Evolutionary conservation across 805 yeast species (phyloP), one percentile per base, ranked within the genome.

Genomic region (Suhomyces emberorum): DNA sequence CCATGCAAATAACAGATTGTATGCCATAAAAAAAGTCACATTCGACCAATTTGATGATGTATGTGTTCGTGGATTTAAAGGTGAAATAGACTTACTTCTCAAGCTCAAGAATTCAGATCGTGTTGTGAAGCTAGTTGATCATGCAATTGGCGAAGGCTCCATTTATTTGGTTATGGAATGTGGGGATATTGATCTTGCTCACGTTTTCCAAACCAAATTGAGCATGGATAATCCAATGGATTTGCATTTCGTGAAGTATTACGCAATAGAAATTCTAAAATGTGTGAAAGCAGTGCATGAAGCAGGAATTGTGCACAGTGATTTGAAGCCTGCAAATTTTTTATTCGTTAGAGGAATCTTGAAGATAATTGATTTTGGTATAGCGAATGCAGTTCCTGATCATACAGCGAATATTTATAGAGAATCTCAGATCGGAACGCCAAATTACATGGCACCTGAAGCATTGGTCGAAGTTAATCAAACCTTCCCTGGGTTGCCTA

Each of bases 401-500:
- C 86, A 88, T 52, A 91, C 98, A 0, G 80, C 86, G 15, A 91
- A 93, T 49, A 77, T 91, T 14, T 89, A 89, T 54, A 72, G 97
- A 39, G 95, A 87, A 41, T 76, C 88, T 4, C 96, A 88, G 55
- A 83, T 88, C 35, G 98, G 98, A 4, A 91, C 98, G 0, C 96
- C 96, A 2, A 88, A 85, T 56, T 93, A 91, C 57, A 93, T 91
- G 98, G 96, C 98, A 0, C 98, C 98, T 0, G 98, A 91, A 59
- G 86, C 97, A 0, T 63, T 91, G 41, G 71, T 83, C 30, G 95
- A 83, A 57, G 77, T 63, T 19, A 68, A 58, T 34, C 66, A 61
- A 21, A 39, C 55, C 4, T 51, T 54, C 26, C 57, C 52, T 38
- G 63, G 57, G 1, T 28, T 54, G 15, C 48, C 51, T 3, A 23